Percentiles rank a stretch among this genome's conserved stretches.
These are phyloP conservation scores for Coemansia sp. DNA, from an alignment of 192 early-diverging fungal genomes.

Conservation along the genomic window DNA sequence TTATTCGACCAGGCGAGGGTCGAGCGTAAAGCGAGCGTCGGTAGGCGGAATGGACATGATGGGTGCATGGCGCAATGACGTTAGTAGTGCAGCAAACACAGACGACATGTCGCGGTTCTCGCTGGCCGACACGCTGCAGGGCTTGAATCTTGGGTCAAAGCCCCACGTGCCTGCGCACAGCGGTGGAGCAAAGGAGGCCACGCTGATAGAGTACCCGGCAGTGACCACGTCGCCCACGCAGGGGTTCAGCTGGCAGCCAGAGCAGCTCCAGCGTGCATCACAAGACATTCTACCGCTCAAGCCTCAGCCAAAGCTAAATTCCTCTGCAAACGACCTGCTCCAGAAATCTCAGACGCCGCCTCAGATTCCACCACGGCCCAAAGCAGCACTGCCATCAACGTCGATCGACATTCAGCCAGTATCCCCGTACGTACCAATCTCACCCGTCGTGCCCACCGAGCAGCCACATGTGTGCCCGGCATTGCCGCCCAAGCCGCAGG, in stretches of 20 bases:
- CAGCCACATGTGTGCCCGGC: conserved; percentile 6
- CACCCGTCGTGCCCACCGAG: background rate
- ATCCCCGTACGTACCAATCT: background rate
- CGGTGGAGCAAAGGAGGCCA: background rate
- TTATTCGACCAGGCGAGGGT: conserved; percentile 23
- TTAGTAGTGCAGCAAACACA: conserved; percentile 3
- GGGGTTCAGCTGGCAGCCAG: background rate
- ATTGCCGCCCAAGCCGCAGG: conserved; percentile 46
- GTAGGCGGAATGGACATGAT: conserved; percentile 3
- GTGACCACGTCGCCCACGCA: conserved; percentile 2
- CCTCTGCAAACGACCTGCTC: background rate
- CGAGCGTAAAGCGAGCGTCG: conserved; percentile 9
- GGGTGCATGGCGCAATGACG: background rate
- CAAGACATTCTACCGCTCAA: background rate
- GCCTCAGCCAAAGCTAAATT: background rate
- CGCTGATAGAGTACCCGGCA: conserved; percentile 19
- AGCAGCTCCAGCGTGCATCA: background rate
- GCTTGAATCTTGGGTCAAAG: conserved; percentile 6
- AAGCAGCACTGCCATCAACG: background rate
- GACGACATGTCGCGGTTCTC: conserved; percentile 28
- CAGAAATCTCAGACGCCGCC: conserved; percentile 3
- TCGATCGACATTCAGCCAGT: background rate
- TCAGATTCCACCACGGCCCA: conserved; percentile 4
- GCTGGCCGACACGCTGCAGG: conserved; percentile 36
- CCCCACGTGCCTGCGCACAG: background rate